Evolutionary conservation across 441 rosid species (phyloP), one percentile per base, ranked within the genome.

Genomic region (Bruguiera hainesii): DNA sequence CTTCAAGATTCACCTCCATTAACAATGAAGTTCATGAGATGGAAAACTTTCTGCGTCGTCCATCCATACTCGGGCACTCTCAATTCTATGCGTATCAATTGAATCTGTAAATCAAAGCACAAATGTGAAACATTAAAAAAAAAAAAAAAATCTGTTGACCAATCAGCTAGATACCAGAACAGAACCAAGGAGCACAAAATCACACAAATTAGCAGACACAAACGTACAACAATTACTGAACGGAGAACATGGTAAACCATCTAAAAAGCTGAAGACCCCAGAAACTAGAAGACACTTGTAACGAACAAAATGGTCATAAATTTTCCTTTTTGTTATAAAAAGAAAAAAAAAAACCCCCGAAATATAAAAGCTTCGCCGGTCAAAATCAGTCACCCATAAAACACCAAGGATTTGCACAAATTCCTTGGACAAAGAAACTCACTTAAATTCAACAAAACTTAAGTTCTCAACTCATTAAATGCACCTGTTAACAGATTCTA

Each of bases 51-150:
- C 82, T 89, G 98, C 9, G 93, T 91, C 0, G 96, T 91, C 98
- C 98, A 89, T 57, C 98, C 98, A 72, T 92, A 87, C 53, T 92
- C 98, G 0, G 98, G 98, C 75, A 89, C 98, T 85, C 98, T 89
- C 84, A 82, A 76, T 69, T 89, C 89, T 39, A 92, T 92, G 83
- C 96, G 77, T 55, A 88, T 79, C 73, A 92, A 76, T 73, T 89
- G 96, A 71, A 88, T 79, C 98, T 92, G 78, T 77, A 68, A 58
- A 75, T 51, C 18, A 73, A 30, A 67, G 67, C 65, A 63, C 63
- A 56, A 37, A 49, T 30, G 7, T 3, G 31, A 21, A 19, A 8
- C 13, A 18, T 42, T 20, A 35, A 21, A 67, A 67, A 33, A 7
- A 33, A 0, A 33, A 1, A 31, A 5, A 31, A 31, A 46, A 53